Base-by-base conservation (phyloP, 2,329 filamentous ascomycete species). In the Celoporthe dispersa region DNA sequence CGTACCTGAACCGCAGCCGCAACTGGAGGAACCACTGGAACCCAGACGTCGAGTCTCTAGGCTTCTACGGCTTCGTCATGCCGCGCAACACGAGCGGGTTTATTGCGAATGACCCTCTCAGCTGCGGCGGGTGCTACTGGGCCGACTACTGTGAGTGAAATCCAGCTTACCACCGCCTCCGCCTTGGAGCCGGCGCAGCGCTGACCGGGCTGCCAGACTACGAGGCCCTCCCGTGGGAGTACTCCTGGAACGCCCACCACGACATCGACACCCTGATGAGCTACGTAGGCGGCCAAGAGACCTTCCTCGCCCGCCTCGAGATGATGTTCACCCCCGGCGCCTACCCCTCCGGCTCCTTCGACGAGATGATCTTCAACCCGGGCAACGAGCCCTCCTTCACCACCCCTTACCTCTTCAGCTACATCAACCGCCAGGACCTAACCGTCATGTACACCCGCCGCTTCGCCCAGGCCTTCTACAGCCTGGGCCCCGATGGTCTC, bases 11-110 rank as follows among this genome's bases (percentile, higher is more conserved):
- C 61, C 86, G 90, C 11, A 91, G 89, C 0, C 83, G 85, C 12
- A 90, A 92, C 75, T 93, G 91, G 91, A 84, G 88, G 22, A 92
- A 92, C 75, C 90, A 92, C 73, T 93, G 90, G 90, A 90, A 92
- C 76, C 76, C 84, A 0, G 77, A 86, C 62, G 84, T 88, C 60
- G 82, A 81, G 0, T 87, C 87, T 0, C 82, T 90, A 0, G 86
- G 85, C 4, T 91, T 91, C 78, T 84, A 80, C 0, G 91, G 91
- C 0, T 93, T 93, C 76, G 80, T 93, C 5, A 90, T 89, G 0
- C 91, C 91, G 0, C 84, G 88, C n/a, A 78, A 81, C 68, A 73
- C 80, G 16, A 80, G 82, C 25, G 82, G 84, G 6, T 88, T 90
- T 73, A 75, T 81, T 11, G 74, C 80, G 0, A 88, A 89, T 70